Evolutionary conservation across 2,329 filamentous ascomycete genomes (phyloP).

Genomic region (Metarhizium album): DNA sequence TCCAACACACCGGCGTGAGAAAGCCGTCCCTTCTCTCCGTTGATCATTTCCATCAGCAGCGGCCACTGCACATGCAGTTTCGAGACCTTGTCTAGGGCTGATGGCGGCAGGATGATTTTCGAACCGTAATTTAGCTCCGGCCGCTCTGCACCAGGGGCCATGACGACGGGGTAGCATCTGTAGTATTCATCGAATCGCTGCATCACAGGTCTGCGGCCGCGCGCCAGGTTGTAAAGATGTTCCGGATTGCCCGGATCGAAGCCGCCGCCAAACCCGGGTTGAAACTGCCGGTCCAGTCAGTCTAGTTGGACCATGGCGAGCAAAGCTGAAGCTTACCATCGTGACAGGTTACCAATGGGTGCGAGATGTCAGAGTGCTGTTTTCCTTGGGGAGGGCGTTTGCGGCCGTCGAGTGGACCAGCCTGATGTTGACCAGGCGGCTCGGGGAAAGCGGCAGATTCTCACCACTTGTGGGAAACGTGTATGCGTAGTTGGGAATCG

Average conservation of each 20-base stretch:
- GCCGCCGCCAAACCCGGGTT: slow-evolving; percentile 27
- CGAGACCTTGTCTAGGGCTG: slow-evolving; percentile 92
- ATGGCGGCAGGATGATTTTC: slow-evolving; percentile 96
- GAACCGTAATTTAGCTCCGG: slow-evolving; percentile 90
- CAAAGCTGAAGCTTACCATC: neutral
- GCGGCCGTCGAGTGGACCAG: neutral
- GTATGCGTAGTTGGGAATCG: no score
- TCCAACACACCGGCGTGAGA: slow-evolving; percentile 94
- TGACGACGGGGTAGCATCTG: slow-evolving; percentile 88
- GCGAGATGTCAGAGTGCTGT: neutral
- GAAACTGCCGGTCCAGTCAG: slow-evolving; percentile 1
- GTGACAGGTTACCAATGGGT: neutral
- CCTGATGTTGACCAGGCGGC: no score
- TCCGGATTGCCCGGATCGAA: slow-evolving; percentile 38
- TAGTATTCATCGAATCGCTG: slow-evolving; percentile 98
- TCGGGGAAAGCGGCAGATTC: no score
- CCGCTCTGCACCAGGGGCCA: slow-evolving; percentile 84
- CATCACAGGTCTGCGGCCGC: slow-evolving; percentile 36
- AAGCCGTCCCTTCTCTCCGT: slow-evolving; percentile 66
- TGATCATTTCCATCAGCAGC: slow-evolving; percentile 91
- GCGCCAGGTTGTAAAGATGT: slow-evolving; percentile 38
- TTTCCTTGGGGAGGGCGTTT: neutral
- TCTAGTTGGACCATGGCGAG: neutral
- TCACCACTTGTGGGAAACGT: no score
- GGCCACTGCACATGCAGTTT: slow-evolving; percentile 94